phyloP scores from a whole-genome alignment of 2,329 filamentous ascomycete genomes.

The Fusarium nygamai region DNA sequence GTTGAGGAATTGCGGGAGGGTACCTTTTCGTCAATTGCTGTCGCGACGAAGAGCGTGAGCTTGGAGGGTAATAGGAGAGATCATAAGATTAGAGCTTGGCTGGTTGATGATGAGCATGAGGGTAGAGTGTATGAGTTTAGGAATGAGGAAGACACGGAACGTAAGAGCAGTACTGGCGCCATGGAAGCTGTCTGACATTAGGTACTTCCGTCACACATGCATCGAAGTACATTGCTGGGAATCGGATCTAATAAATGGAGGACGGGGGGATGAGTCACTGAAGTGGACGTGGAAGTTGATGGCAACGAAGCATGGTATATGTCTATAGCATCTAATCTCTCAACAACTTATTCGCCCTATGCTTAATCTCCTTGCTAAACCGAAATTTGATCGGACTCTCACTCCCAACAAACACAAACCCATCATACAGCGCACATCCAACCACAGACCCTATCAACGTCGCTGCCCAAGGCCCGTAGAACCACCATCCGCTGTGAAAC shows the following conservation, averaged over 20 bases:
- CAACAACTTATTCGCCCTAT: neutral
- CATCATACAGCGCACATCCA: constrained; percentile 19
- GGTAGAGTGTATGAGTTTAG: neutral
- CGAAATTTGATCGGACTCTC: constrained; percentile 23
- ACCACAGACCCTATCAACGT: constrained; percentile 13
- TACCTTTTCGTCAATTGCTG: constrained; percentile 19
- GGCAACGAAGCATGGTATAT: neutral
- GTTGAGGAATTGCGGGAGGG: constrained; percentile 23
- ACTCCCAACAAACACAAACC: constrained; percentile 30
- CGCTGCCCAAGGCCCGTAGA: constrained; percentile 27
- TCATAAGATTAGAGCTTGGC: neutral
- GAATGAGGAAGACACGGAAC: neutral
- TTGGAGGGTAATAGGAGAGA: rapidly evolving
- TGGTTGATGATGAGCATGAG: neutral
- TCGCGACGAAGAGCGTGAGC: neutral
- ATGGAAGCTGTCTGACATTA: neutral
- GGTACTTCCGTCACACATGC: no score
- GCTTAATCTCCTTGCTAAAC: neutral
- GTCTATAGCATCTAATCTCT: neutral
- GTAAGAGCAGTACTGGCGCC: neutral
- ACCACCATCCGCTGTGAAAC: constrained; percentile 46
- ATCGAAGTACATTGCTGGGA: no score
- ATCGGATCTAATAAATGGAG: neutral
- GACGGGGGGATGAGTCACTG: rapidly evolving
- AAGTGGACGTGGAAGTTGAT: neutral